Base-by-base conservation (phyloP, 2,329 filamentous ascomycete species). In the Dendrostoma leiphaemia region DNA sequence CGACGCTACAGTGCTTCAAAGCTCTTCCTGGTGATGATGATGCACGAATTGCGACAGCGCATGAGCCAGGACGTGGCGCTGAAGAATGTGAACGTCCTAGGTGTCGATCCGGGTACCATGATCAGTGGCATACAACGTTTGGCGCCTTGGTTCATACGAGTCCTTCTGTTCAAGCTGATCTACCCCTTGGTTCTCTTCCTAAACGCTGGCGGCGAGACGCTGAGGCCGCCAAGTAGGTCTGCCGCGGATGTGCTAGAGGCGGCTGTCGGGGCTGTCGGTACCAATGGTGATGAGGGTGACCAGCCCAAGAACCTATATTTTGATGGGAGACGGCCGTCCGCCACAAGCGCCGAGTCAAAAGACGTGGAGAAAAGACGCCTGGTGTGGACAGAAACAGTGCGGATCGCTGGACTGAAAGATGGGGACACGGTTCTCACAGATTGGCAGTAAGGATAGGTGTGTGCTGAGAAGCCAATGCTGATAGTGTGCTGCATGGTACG, bases 101-200 rank as follows among this genome's bases (percentile, higher is more conserved):
- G 62, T 12, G 55, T 71, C 28, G 69, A 72, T 56, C 69, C 70
- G 0, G 70, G 69, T 28, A 60, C 58, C 1, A 69, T 71, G 61
- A 38, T 54, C 7, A 69, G 63, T 2, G 51, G 51, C 3, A 56
- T 71, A 2, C 31, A 51, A 6, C 60, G 61, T 3, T 62, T 46
- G 45, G 58, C 34, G 40, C 48, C 51, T 35, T 63, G 50, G 44
- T 37, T 62, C 40, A 55, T 61, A 8, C 56, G 59, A 12, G 23
- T 51, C 1, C 41, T 62, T 5, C 21, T 61, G 4, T 56, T 56
- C 12, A 38, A 50, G 6, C 13, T 60, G 7, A 24, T 67, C 21
- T 65, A n/a, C 24, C 49, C 5, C 21, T 44, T 51, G 59, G 62
- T 8, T 8, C 57, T 10, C 45, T 66, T 17, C 63, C n/a, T n/a